These are phyloP conservation scores for Akebia trifoliata DNA, from an alignment of 164 flowering plant genomes.

Conservation along the genomic window DNA sequence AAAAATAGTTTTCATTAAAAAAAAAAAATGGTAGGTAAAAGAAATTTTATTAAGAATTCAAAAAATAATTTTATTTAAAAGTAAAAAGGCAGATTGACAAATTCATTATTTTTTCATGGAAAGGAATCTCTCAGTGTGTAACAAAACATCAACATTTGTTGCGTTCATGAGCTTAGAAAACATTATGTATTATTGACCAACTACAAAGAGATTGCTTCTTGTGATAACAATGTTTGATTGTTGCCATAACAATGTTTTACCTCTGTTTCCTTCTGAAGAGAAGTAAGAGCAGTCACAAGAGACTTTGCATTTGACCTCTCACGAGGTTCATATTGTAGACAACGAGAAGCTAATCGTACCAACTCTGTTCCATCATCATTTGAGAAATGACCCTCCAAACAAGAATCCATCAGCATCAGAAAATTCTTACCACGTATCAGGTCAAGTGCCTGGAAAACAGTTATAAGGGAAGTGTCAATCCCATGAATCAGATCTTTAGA, in stretches of 20 bases:
- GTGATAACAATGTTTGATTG: background rate
- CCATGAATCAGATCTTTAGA: too few species aligned
- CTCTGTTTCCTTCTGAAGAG: constrained; percentile 81
- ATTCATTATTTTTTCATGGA: too few species aligned
- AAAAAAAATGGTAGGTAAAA: too few species aligned
- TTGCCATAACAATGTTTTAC: too few species aligned
- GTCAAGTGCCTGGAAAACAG: constrained; percentile 67
- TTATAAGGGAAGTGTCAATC: background rate
- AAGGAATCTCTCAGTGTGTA: too few species aligned
- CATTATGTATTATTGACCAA: background rate
- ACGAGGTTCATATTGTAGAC: constrained; percentile 82
- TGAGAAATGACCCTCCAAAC: constrained; percentile 76
- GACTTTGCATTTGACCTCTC: constrained; percentile 85
- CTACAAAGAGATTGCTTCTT: constrained; percentile 1
- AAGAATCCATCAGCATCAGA: constrained; percentile 78
- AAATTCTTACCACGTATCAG: constrained; percentile 77
- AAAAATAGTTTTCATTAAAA: too few species aligned
- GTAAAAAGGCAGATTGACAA: too few species aligned
- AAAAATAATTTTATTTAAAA: too few species aligned
- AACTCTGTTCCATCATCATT: constrained; percentile 84
- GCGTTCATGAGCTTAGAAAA: background rate
- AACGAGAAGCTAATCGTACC: constrained; percentile 77
- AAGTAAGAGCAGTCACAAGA: constrained; percentile 52
- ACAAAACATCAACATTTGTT: background rate
- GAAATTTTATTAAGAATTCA: too few species aligned